Evolutionary conservation across 129 eudicot species (phyloP).

Genomic region (Centaurea solstitialis): DNA sequence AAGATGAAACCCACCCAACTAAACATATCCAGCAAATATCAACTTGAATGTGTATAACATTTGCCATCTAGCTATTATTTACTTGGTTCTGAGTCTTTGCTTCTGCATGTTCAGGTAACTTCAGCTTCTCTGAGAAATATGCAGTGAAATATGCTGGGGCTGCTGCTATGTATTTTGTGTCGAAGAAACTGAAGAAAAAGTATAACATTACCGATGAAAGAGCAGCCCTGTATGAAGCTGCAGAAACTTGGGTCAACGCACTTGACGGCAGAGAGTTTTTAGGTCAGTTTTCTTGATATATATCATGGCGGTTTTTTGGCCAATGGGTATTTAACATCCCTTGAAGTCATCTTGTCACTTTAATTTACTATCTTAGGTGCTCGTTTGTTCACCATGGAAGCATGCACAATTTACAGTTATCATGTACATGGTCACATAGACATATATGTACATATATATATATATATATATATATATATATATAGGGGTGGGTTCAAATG

Average conservation of each 20-base stretch:
- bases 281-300: conserved; percentile 38
- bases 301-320: not conserved
- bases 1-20: not conserved
- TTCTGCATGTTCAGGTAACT: conserved; percentile 38
- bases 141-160: conserved; percentile 55
- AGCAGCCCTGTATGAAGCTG: conserved; percentile 53
- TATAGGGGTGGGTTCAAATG: no score
- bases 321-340: not conserved
- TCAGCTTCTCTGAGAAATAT: conserved; percentile 38
- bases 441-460: not conserved
- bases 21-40: not conserved
- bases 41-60: not conserved
- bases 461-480: no score
- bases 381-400: not conserved
- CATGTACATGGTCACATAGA: not conserved
- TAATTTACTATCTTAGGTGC: not conserved
- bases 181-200: conserved; percentile 56
- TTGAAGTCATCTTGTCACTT: not conserved
- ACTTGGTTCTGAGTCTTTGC: not conserved
- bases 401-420: not conserved
- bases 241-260: conserved; percentile 60
- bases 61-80: not conserved
- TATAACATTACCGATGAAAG: conserved; percentile 58
- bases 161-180: conserved; percentile 63
- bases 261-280: conserved; percentile 56